A percentile compares a stretch with the other conserved stretches of the same genome.
Evolutionary conservation across 2,329 filamentous ascomycete species (phyloP).

Genomic region (Penicillium sp.): DNA sequence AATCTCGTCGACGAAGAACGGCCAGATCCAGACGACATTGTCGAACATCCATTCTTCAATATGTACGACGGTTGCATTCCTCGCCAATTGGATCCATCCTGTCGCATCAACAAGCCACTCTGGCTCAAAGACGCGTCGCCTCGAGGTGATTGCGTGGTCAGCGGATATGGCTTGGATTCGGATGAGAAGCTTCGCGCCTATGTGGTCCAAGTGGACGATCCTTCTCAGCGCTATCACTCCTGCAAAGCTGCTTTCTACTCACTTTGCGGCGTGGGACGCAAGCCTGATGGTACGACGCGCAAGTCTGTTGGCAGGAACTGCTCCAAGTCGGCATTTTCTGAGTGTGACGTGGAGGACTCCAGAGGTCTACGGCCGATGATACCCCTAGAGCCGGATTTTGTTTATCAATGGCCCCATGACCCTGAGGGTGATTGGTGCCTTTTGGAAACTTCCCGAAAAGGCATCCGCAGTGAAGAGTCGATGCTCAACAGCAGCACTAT

Average conservation of each 20-base stretch:
- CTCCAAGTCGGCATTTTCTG: conserved; percentile 45
- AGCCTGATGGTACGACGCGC: conserved; percentile 40
- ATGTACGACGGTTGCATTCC: conserved; percentile 50
- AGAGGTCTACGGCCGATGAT: conserved; percentile 45
- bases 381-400: conserved; percentile 44
- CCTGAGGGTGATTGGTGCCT: conserved; percentile 43
- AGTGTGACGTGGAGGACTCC: conserved; percentile 46
- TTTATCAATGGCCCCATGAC: conserved; percentile 45
- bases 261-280: conserved; percentile 45
- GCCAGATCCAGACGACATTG: conserved; percentile 49
- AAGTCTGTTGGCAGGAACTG: conserved; percentile 46
- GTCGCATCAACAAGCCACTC: conserved; percentile 38
- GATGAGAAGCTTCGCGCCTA: conserved; percentile 38
- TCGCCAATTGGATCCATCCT: conserved; percentile 40
- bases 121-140: conserved; percentile 47
- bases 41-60: conserved; percentile 50
- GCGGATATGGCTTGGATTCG: conserved; percentile 45
- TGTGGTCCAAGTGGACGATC: conserved; percentile 36
- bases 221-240: conserved; percentile 37
- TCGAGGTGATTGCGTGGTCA: conserved; percentile 44
- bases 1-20: conserved; percentile 48
- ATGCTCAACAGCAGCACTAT: conserved; percentile 28
- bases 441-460: conserved; percentile 20
- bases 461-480: conserved; percentile 24
- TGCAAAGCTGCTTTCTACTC: conserved; percentile 44